phyloP scores from a whole-genome alignment of 495 filamentous ascomycete species.

The Talaromyces proteolyticus region DNA sequence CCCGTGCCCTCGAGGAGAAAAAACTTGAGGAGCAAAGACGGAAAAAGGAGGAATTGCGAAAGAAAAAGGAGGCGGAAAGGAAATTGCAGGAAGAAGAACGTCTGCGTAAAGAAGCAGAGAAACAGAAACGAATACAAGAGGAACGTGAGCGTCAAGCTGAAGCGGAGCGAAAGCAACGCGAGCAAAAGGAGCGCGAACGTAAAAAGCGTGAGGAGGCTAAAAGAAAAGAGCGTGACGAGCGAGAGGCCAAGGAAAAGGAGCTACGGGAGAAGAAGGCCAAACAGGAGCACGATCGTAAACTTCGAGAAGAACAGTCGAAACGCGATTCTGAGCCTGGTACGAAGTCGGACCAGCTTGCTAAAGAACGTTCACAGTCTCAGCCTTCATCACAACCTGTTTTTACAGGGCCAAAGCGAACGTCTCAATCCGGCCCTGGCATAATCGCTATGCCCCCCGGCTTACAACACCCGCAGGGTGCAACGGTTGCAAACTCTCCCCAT shows the following conservation, averaged over 20 bases:
- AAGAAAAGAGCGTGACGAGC: constrained; percentile 65
- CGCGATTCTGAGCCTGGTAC: constrained; percentile 36
- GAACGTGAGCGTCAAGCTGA: constrained; percentile 79
- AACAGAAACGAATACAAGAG: constrained; percentile 70
- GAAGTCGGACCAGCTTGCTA: constrained; percentile 38
- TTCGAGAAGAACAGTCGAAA: constrained; percentile 55
- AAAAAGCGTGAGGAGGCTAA: constrained; percentile 56
- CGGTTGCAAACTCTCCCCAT: constrained; percentile 64
- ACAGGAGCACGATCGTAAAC: constrained; percentile 62
- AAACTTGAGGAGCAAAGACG: constrained; percentile 71
- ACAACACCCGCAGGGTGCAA: constrained; percentile 35
- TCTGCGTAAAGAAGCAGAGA: constrained; percentile 70
- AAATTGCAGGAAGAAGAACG: constrained; percentile 87
- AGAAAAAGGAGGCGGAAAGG: constrained; percentile 87
- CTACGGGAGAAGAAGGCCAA: constrained; percentile 51
- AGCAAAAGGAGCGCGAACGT: constrained; percentile 69
- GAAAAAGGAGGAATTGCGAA: constrained; percentile 84
- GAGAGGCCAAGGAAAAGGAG: constrained; percentile 63
- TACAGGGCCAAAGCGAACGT: constrained; percentile 33
- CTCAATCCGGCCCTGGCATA: constrained; percentile 20
- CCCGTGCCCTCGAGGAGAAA: constrained; percentile 68
- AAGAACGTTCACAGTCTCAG: constrained; percentile 39
- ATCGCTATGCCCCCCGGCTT: constrained; percentile 50
- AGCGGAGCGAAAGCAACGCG: constrained; percentile 62
- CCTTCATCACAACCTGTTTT: constrained; percentile 17